These are phyloP conservation scores for Sungouiella blattae DNA, from an alignment of 805 yeast species.

Conservation along the genomic window DNA sequence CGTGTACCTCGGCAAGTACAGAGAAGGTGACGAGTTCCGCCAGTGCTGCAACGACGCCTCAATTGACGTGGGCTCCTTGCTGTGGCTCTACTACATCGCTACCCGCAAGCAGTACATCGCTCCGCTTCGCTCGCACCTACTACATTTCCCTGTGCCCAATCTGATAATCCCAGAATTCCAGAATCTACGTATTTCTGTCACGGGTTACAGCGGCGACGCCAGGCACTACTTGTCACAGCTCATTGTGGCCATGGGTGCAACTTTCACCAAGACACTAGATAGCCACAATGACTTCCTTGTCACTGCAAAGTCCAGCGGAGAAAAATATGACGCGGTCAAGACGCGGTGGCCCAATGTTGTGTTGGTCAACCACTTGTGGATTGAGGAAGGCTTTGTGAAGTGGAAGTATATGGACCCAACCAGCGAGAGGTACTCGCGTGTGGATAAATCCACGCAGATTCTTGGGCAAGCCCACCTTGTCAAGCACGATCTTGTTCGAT, in stretches of 20 bases:
- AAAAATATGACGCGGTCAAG: conserved; percentile 69
- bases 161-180: conserved; percentile 52
- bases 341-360: conserved; percentile 55
- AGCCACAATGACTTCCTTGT: conserved; percentile 68
- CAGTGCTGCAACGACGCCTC: conserved; percentile 39
- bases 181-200: conserved; percentile 57
- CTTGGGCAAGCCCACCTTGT: conserved; percentile 7
- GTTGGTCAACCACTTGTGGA: conserved; percentile 80
- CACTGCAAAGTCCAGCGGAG: conserved; percentile 64
- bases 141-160: conserved; percentile 67
- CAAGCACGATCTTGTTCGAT: background rate
- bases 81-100: conserved; percentile 74
- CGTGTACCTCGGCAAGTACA: conserved; percentile 57
- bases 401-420: conserved; percentile 54
- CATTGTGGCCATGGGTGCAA: conserved; percentile 69
- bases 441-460: background rate
- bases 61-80: conserved; percentile 56
- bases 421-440: conserved; percentile 41
- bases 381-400: conserved; percentile 68
- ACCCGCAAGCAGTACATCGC: conserved; percentile 50
- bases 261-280: conserved; percentile 63
- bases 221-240: conserved; percentile 66
- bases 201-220: conserved; percentile 85
- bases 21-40: conserved; percentile 55
- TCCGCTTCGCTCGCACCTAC: conserved; percentile 51